A percentile compares a stretch with the other conserved stretches of the same genome.
These are phyloP conservation scores for Millerozyma miso DNA, from an alignment of 805 yeast species.

Conservation along the genomic window DNA sequence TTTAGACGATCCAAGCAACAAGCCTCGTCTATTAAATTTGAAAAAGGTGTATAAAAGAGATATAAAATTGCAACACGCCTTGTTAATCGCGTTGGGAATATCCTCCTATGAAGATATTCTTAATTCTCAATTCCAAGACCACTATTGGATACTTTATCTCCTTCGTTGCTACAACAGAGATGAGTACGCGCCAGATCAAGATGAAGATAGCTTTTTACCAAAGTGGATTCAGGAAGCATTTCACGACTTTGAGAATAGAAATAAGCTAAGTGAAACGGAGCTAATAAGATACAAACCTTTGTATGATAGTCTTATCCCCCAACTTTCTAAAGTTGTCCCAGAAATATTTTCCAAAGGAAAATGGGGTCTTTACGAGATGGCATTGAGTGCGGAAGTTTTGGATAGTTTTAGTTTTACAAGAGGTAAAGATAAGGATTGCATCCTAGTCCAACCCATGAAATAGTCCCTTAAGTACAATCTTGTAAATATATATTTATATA, in stretches of 20 bases:
- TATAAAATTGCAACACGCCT: slow-evolving; percentile 46
- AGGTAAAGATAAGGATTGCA: slow-evolving; percentile 42
- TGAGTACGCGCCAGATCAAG: slow-evolving; percentile 22
- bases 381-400: slow-evolving; percentile 48
- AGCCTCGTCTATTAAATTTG: slow-evolving; percentile 47
- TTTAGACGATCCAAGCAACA: slow-evolving; percentile 35
- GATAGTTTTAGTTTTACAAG: slow-evolving; percentile 47
- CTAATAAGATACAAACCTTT: slow-evolving; percentile 50
- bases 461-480: not conserved
- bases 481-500: not conserved
- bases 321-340: slow-evolving; percentile 46
- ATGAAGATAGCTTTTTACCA: slow-evolving; percentile 41
- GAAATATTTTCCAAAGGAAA: slow-evolving; percentile 50
- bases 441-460: slow-evolving; percentile 23
- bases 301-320: slow-evolving; percentile 52
- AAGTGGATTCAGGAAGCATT: slow-evolving; percentile 46
- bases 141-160: slow-evolving; percentile 58
- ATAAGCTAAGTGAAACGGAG: slow-evolving; percentile 47
- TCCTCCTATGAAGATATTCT: slow-evolving; percentile 49
- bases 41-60: slow-evolving; percentile 58
- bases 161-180: slow-evolving; percentile 52
- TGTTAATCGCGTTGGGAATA: slow-evolving; percentile 55
- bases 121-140: slow-evolving; percentile 48
- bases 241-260: slow-evolving; percentile 28
- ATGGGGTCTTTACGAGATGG: slow-evolving; percentile 47